Evolutionary conservation across 2,329 filamentous ascomycete genomes (phyloP).

Genomic region (Dactylellina drechsleri): DNA sequence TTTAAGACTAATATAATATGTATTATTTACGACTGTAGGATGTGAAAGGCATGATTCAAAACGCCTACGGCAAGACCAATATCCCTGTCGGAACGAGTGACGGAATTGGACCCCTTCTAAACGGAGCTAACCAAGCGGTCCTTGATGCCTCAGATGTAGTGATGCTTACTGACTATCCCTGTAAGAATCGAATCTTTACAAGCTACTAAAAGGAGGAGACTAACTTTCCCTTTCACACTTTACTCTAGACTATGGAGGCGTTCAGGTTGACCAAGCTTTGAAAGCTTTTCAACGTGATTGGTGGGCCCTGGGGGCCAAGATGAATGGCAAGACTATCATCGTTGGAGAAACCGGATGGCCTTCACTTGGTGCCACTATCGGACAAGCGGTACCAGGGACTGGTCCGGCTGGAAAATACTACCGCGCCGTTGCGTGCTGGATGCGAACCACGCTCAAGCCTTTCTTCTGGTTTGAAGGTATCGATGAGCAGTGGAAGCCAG

Average conservation of each 20-base stretch:
- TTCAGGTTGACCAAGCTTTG: conserved; percentile 38
- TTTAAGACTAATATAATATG: neutral
- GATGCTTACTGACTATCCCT: conserved; percentile 49
- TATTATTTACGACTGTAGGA: conserved; percentile 60
- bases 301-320: conserved; percentile 44
- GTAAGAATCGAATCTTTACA: conserved; percentile 23
- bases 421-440: conserved; percentile 70
- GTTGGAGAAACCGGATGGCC: conserved; percentile 76
- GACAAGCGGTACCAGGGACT: conserved; percentile 68
- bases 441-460: conserved; percentile 53
- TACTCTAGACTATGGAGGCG: conserved; percentile 48
- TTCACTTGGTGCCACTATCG: conserved; percentile 67
- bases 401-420: conserved; percentile 73
- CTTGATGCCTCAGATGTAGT: conserved; percentile 69
- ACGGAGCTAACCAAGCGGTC: conserved; percentile 70
- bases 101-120: conserved; percentile 73
- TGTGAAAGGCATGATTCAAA: conserved; percentile 67
- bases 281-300: conserved; percentile 44
- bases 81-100: conserved; percentile 74
- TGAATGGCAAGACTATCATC: conserved; percentile 67
- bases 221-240: no score
- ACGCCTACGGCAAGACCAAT: conserved; percentile 63
- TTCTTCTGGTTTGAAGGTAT: conserved; percentile 58
- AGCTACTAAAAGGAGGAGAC: neutral
- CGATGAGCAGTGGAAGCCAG: conserved; percentile 50